Evolutionary conservation across 2,329 filamentous ascomycete genomes (phyloP), one percentile per base, ranked within the genome.

Genomic region (Stemphylium lycopersici): DNA sequence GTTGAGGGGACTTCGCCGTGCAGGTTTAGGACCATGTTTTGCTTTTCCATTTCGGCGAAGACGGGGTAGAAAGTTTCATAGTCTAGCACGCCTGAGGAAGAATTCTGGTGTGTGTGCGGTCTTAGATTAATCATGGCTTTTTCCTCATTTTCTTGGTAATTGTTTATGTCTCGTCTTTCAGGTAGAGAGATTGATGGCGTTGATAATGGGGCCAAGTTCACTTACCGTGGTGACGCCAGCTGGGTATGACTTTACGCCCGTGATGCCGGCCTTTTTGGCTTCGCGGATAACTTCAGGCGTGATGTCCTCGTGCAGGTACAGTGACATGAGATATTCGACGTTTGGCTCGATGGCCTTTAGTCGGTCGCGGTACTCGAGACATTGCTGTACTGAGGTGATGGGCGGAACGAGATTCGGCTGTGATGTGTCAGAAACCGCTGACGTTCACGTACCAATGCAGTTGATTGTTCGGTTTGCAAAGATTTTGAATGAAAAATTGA

Each of bases 41-140:
- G 85, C 55, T 87, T 79, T 72, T 96, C 89, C 93, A 98, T 97
- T 61, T 90, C 90, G n/a, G 83, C 84, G 70, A 98, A 96, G 12
- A 93, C 90, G 6, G 86, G 84, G 70, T 90, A 89, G 77, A 91
- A 93, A 29, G 81, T 77, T 56, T 87, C 85, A 67, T 90, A 85
- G 52, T 86, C 84, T 13, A 89, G 79, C 20, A 93, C 89, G 11
- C 90, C 90, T 22, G 84, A 85, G 32, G 80, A 80, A 3, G 83
- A 86, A 68, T 87, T 86, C 62, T 72, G 31, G 3, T 6, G n/a
- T 10, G 3, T 12, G n/a, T 13, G n/a, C n/a, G 22, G 6, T 34
- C 22, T 45, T 84, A 26, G 31, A 50, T 29, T 52, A 34, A n/a
- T 40, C 3, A 6, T 20, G 10, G 15, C 6, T 22, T 15, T 33